phyloP scores from a whole-genome alignment of 306 rosid genomes.

The Quercus mongolica region DNA sequence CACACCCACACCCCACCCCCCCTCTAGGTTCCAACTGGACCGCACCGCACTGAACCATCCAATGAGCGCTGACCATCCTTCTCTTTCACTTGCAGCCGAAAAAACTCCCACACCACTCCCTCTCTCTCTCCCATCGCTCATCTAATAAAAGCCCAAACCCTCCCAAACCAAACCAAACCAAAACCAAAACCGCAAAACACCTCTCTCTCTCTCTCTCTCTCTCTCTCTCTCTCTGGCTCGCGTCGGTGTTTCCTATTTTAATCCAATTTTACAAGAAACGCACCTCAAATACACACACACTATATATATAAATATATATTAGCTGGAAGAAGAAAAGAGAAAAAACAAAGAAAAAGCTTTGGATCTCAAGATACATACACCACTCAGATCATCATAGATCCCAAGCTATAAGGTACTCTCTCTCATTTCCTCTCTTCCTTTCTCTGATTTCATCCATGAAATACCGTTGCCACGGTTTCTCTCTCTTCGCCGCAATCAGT shows the following conservation, averaged over 20 bases:
- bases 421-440: not conserved
- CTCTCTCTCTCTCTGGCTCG: not conserved
- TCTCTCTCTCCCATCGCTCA: no score
- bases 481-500: not conserved
- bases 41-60: not conserved
- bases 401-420: not conserved
- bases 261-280: not conserved
- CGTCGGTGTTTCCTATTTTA: constrained; percentile 8
- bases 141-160: not conserved
- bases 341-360: not conserved
- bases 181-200: not conserved
- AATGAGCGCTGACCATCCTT: no score
- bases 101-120: no score
- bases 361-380: not conserved
- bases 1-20: not conserved
- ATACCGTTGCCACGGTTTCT: not conserved
- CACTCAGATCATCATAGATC: not conserved
- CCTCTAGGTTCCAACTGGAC: not conserved
- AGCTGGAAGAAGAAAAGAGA: not conserved
- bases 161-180: not conserved
- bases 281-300: not conserved
- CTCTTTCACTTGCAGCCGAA: no score
- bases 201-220: not conserved
- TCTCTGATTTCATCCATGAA: no score
- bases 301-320: not conserved